Base-by-base conservation (phyloP, 2,329 filamentous ascomycete species). In the Macrophomina pseudophaseolina region DNA sequence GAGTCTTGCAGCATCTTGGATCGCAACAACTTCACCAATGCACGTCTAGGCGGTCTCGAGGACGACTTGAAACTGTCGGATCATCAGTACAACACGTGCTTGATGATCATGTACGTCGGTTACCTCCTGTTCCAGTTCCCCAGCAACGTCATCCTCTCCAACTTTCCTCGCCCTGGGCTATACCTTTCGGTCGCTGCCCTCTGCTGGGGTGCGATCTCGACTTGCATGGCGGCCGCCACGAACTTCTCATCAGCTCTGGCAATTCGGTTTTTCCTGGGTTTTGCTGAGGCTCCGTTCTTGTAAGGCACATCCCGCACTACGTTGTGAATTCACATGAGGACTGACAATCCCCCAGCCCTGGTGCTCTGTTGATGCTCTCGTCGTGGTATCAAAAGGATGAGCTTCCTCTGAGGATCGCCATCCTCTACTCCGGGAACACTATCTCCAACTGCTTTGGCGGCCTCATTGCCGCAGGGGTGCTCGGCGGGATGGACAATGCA, bases 331-430 rank as follows among this genome's bases (percentile, higher is more conserved):
- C 7, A 14, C 16, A 14, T 53, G 7, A 40, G 9, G 70, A 72
- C 52, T 54, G 16, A 54, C 52, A 5, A 5, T 18, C 5, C 8
- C 16, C 9, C 16, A 62, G 58, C 12, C 58, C 82, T 11, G 83
- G 82, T 12, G 78, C 81, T 9, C 71, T 85, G n/a, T 83, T 82
- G 73, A 83, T 82, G 67, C 76, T 85, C 7, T 82, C 79, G 7
- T 82, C 80, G 68, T 86, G 83, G 83, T 86, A 86, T 69, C 86
- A 82, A 1, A 82, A 82, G 60, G 80, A 81, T 28, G 84, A 86
- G 68, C 73, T 86, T 12, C 80, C 80, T 3, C 78, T 83, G 53
- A 80, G 85, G 5, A 84, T 82, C 69, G 80, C 81, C 23, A 80
- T 85, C 58, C 81, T 87, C 65, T 86, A 85, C 72, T 81, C 82